Evolutionary conservation across 164 flowering plant genomes (phyloP), one percentile per base, ranked within the genome.

Genomic region (Macadamia tetraphylla): DNA sequence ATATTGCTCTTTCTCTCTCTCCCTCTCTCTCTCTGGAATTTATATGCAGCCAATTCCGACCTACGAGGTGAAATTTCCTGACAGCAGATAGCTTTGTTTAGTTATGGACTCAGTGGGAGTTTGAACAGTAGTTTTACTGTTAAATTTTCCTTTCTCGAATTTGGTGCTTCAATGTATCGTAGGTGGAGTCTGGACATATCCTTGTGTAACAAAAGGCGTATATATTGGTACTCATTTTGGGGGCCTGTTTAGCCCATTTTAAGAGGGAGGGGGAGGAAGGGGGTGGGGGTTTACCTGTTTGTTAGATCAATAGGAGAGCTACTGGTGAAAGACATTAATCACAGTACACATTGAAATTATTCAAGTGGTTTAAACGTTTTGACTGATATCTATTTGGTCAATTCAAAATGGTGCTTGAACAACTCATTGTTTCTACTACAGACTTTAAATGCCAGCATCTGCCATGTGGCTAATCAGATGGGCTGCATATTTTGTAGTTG

Each of bases 31-130:
- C 23, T 23, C 23, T 23, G 23, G 23, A 23, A 23, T 23, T 23
- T 29, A 0, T 60, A n/a, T 73, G 74, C 91, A 92, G 98, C 68
- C 78, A 29, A 88, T 85, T 29, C 83, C 74, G 62, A 71, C 68
- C 29, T 92, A 90, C 31, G 91, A 90, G 74, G 85, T 78, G 0
- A 86, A 86, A 67, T 90, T 92, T 62, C 92, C 94, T 0, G 82
- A 81, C 15, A 79, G 86, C 83, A 77, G 70, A 75, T 87, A 81
- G 43, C 72, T 52, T 60, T 12, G 46, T 51, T 59, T 51, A 64
- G 13, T 59, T 30, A 35, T 46, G 70, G 44, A 64, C 18, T 13
- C 1, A 51, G 23, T 11, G 14, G 55, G 15, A 59, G 51, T 64
- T 44, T 23, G 1, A 9, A 11, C 51, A 57, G 30, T 10, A 57